Evolutionary conservation across 805 yeast genomes (phyloP), one percentile per base, ranked within the genome.

Genomic region (Saccharomycopsis vini): DNA sequence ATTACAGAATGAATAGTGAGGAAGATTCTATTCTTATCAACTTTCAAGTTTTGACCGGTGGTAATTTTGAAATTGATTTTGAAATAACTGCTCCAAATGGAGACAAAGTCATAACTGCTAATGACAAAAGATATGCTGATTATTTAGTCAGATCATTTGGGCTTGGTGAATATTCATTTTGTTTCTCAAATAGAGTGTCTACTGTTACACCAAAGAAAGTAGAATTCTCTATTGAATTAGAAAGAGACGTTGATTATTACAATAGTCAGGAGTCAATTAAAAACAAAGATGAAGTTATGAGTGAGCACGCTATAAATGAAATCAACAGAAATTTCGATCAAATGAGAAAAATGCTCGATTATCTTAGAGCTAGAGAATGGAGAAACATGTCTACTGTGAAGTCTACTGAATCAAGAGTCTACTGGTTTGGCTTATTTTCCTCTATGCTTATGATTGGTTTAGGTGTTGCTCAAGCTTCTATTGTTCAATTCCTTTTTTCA

Each of bases 301-400:
- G 79, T 62, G 72, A 72, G 55, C 63, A 62, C 43, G 72, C 81
- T 7, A 69, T 76, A 38, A 72, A 71, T 46, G 76, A 71, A 58
- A 77, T 78, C 53, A 80, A 75, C 55, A 62, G 68, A 53, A 78
- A 75, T 58, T 64, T 77, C 56, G 75, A 72, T 52, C 77, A 73
- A 49, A 71, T 77, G 50, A 71, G 67, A 52, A 73, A 72, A 58
- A 66, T 76, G 64, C 67, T 90, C 63, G 86, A 82, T 57, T 87
- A 92, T 63, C 79, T 90, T 67, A 87, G 88, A 70, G 88, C 97
- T 15, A 83, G 99, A 69, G 95, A 89, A 69, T 83, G 86, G 76
- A 80, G 99, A 71, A 92, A 92, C 67, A 92, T 88, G 75, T 83
- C 90, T 40, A 86, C 95, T 35, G 95, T 86, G 50, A 71, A 71